These are phyloP conservation scores for Esteya vermicola DNA, from an alignment of 2,329 filamentous ascomycete genomes.

Conservation along the genomic window DNA sequence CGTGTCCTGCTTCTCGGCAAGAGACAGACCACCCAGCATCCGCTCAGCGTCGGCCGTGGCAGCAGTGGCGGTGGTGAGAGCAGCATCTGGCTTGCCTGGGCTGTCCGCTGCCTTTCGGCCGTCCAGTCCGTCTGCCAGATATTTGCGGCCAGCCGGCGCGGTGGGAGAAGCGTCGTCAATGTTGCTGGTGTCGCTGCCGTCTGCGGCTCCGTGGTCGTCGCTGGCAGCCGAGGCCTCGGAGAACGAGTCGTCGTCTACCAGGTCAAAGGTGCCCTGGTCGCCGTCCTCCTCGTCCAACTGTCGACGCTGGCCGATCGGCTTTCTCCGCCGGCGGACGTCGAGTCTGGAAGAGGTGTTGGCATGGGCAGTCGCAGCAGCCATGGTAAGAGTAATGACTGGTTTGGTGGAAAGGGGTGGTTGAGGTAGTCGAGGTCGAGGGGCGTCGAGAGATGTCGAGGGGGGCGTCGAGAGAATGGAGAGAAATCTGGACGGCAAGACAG, in stretches of 20 bases:
- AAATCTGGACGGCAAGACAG: no score
- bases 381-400: neutral
- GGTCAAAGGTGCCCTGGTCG: slow-evolving; percentile 37
- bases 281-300: slow-evolving; percentile 51
- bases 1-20: slow-evolving; percentile 15
- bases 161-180: slow-evolving; percentile 42
- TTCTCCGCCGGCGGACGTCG: slow-evolving; percentile 39
- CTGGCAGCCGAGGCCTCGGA: slow-evolving; percentile 49
- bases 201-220: slow-evolving; percentile 44
- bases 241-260: slow-evolving; percentile 48
- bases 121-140: slow-evolving; percentile 14
- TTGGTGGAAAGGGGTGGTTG: no score
- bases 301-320: slow-evolving; percentile 52
- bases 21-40: slow-evolving; percentile 41
- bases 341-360: slow-evolving; percentile 4
- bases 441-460: no score
- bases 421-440: no score
- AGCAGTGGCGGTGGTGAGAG: slow-evolving; percentile 17
- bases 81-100: slow-evolving; percentile 4
- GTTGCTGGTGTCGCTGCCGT: slow-evolving; percentile 52
- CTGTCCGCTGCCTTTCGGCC: slow-evolving; percentile 9
- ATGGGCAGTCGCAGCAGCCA: slow-evolving; percentile 6
- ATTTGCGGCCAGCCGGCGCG: slow-evolving; percentile 17
- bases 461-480: no score
- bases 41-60: slow-evolving; percentile 37